Conservation (phyloP, 345 rosid species). For the Mangifera indica region DNA sequence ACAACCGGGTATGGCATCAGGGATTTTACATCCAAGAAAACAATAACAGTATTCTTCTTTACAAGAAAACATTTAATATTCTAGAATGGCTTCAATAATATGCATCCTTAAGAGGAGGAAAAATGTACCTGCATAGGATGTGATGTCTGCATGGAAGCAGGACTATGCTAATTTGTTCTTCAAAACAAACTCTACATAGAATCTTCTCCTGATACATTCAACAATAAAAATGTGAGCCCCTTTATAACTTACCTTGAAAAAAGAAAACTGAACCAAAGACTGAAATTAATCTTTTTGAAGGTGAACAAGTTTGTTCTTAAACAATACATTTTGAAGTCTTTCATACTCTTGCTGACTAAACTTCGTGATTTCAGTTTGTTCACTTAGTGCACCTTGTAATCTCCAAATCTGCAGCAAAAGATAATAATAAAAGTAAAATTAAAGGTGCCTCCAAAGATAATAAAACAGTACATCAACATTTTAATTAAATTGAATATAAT, state of each 20-base stretch:
- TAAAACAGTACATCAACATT: not conserved
- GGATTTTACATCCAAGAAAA: no score
- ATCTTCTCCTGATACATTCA: constrained; percentile 69
- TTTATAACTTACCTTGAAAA: not conserved
- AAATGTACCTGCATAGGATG: constrained; percentile 69
- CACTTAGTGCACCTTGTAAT: constrained; percentile 65
- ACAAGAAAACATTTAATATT: not conserved
- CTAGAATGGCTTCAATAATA: no score
- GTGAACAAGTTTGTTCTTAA: constrained; percentile 3
- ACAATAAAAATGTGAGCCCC: constrained; percentile 1
- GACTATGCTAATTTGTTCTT: constrained; percentile 71
- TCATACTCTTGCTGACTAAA: constrained; percentile 80
- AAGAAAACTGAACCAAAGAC: not conserved
- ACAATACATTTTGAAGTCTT: constrained; percentile 70
- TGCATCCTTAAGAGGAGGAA: not conserved
- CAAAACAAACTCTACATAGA: constrained; percentile 84
- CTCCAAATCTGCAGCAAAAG: constrained; percentile 57
- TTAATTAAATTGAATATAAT: not conserved
- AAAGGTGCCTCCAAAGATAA: not conserved
- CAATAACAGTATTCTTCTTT: not conserved
- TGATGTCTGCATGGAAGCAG: constrained; percentile 88
- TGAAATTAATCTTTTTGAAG: not conserved
- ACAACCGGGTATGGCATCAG: not conserved
- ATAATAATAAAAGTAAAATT: not conserved
- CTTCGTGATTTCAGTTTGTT: constrained; percentile 70